Percentiles rank a stretch among this genome's conserved stretches.
Evolutionary conservation across 2,329 filamentous ascomycete species (phyloP).

Genomic region (Neofusicoccum kwambonambiense): DNA sequence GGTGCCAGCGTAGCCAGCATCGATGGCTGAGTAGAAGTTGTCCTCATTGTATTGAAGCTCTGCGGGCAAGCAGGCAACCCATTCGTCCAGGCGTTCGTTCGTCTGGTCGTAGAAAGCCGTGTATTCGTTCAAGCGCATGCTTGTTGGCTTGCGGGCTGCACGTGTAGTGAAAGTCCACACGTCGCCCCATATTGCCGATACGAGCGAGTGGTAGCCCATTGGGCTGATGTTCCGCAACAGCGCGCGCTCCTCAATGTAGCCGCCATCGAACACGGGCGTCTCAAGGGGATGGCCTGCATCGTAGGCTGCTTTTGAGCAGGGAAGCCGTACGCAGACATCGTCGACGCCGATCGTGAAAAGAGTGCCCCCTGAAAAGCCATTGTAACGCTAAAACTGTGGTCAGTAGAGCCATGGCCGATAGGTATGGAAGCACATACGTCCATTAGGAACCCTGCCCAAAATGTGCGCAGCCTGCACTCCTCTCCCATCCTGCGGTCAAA

Average conservation of each 20-base stretch:
- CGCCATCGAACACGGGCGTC: slow-evolving; percentile 61
- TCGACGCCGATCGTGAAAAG: slow-evolving; percentile 59
- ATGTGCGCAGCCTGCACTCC: slow-evolving; percentile 68
- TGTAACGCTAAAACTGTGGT: slow-evolving; percentile 50
- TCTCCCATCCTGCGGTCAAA: slow-evolving; percentile 58
- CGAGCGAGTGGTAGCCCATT: slow-evolving; percentile 62
- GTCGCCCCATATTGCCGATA: slow-evolving; percentile 65
- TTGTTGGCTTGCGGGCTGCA: slow-evolving; percentile 30
- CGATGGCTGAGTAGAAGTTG: slow-evolving; percentile 58
- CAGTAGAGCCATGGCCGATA: slow-evolving; percentile 3
- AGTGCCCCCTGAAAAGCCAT: slow-evolving; percentile 54
- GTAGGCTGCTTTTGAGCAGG: slow-evolving; percentile 60
- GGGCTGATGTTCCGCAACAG: slow-evolving; percentile 39
- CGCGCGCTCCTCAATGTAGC: slow-evolving; percentile 41
- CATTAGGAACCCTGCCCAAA: slow-evolving; percentile 70
- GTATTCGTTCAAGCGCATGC: slow-evolving; percentile 29
- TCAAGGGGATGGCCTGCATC: slow-evolving; percentile 59
- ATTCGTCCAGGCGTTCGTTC: slow-evolving; percentile 55
- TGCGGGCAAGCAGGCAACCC: slow-evolving; percentile 57
- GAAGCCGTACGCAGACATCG: slow-evolving; percentile 66
- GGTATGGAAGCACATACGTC: slow-evolving; percentile 50
- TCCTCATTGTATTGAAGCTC: slow-evolving; percentile 54
- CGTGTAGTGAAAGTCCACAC: slow-evolving; percentile 61
- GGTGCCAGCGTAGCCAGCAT: slow-evolving; percentile 54
- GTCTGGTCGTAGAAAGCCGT: slow-evolving; percentile 55